Conservation (phyloP, 257 asterid genomes). For the Solanum etuberosum region DNA sequence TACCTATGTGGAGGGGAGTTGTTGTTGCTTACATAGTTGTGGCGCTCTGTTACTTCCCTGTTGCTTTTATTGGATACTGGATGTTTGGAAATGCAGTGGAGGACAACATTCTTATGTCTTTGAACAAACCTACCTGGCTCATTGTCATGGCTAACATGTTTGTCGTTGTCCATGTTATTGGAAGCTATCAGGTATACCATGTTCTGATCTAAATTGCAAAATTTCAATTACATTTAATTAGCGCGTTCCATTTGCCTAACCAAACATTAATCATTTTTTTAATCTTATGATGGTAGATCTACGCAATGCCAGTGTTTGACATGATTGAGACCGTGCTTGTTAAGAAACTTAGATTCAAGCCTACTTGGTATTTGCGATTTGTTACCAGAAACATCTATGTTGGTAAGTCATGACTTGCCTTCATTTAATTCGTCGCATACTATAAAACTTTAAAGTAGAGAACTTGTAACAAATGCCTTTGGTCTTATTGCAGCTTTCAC, state of each 20-base stretch:
- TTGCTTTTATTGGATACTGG: conserved; percentile 72
- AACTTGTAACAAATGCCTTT: background rate
- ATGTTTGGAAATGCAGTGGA: conserved; percentile 50
- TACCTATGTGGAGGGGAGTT: conserved; percentile 91
- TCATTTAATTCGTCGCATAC: background rate
- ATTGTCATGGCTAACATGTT: conserved; percentile 91
- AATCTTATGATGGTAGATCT: conserved; percentile 6
- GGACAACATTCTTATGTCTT: conserved; percentile 46
- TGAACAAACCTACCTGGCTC: conserved; percentile 65
- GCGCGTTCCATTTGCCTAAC: background rate
- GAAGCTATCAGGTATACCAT: conserved; percentile 74
- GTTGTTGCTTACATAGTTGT: conserved; percentile 79
- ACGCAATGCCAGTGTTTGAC: conserved; percentile 36
- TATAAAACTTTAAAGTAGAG: background rate
- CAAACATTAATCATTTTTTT: background rate
- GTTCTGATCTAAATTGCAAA: background rate
- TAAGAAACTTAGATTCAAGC: conserved; percentile 18
- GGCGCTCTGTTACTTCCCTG: conserved; percentile 86
- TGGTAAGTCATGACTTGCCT: conserved; percentile 15
- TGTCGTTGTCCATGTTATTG: conserved; percentile 83
- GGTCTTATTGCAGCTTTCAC: conserved; percentile 48
- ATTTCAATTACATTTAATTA: background rate
- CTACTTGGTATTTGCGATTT: conserved; percentile 19
- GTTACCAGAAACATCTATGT: conserved; percentile 23
- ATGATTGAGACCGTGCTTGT: conserved; percentile 35